Evolutionary conservation across 345 rosid species (phyloP).

Genomic region (Eucalyptus polybractea): DNA sequence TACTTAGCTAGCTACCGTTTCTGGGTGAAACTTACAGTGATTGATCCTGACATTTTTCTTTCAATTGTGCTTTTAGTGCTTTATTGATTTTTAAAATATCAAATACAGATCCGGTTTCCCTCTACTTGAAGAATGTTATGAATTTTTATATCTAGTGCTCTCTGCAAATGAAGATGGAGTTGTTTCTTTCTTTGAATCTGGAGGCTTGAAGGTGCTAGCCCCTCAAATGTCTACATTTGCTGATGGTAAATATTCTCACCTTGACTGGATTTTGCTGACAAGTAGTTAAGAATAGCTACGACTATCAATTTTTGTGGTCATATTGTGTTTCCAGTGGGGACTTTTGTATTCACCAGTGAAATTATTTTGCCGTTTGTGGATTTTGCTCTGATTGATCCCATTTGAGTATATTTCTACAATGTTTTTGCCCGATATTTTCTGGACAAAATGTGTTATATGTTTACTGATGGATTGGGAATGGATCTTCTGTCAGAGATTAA

Average conservation of each 20-base stretch:
- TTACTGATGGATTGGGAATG: background rate
- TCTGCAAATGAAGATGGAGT: constrained; percentile 50
- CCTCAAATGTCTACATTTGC: constrained; percentile 37
- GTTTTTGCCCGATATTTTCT: background rate
- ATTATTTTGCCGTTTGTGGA: background rate
- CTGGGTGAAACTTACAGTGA: background rate
- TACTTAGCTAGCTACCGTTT: background rate
- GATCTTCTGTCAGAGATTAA: background rate
- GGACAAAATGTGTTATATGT: background rate
- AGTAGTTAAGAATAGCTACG: background rate
- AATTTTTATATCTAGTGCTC: constrained; percentile 54
- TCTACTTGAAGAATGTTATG: constrained; percentile 63
- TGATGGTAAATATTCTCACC: constrained; percentile 35
- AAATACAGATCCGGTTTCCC: constrained; percentile 18
- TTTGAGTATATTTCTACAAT: background rate
- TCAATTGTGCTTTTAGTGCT: background rate
- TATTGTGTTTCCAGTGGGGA: background rate
- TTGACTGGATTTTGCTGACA: background rate
- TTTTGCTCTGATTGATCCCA: background rate
- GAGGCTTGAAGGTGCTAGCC: constrained; percentile 65
- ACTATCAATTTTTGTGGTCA: background rate
- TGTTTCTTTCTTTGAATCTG: constrained; percentile 30
- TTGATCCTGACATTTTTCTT: background rate
- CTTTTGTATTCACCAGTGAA: background rate
- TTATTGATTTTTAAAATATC: background rate